Conservation (phyloP, 805 yeast species). For the Candida silvatica region DNA sequence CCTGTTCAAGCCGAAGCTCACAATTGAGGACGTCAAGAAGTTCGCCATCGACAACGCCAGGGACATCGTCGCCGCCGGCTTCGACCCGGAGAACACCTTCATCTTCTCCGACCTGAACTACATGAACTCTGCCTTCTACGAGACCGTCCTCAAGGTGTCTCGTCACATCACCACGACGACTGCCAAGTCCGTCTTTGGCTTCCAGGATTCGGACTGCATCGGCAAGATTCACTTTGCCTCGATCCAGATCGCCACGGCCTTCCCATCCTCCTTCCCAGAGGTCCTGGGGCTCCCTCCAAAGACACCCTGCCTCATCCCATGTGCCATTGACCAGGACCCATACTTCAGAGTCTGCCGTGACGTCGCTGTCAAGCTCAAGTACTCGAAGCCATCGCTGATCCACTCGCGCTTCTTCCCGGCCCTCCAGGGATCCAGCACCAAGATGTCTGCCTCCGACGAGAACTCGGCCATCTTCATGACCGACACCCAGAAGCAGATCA, state of each 20-base stretch:
- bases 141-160: slow-evolving; percentile 85
- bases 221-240: slow-evolving; percentile 95
- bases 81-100: slow-evolving; percentile 90
- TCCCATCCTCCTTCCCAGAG: slow-evolving; percentile 93
- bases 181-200: slow-evolving; percentile 95
- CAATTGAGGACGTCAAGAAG: slow-evolving; percentile 77
- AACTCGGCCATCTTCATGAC: slow-evolving; percentile 91
- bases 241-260: slow-evolving; percentile 91
- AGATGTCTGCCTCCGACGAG: slow-evolving; percentile 94
- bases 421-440: slow-evolving; percentile 89
- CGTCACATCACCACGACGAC: slow-evolving; percentile 96
- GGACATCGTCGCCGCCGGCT: slow-evolving; percentile 91
- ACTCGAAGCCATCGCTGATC: slow-evolving; percentile 81
- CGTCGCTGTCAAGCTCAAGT: slow-evolving; percentile 90
- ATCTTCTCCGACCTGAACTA: slow-evolving; percentile 88
- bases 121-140: slow-evolving; percentile 92
- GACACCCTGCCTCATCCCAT: slow-evolving; percentile 95
- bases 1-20: slow-evolving; percentile 82
- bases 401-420: slow-evolving; percentile 98
- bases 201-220: slow-evolving; percentile 88
- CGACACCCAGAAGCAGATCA: slow-evolving; percentile 85
- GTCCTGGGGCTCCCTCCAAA: slow-evolving; percentile 79
- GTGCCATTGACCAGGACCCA: slow-evolving; percentile 99
- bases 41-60: slow-evolving; percentile 80
- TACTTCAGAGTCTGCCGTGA: slow-evolving; percentile 96